Evolutionary conservation across 192 early-diverging fungal species (phyloP), one percentile per base, ranked within the genome.

Genomic region (Podila epicladia): DNA sequence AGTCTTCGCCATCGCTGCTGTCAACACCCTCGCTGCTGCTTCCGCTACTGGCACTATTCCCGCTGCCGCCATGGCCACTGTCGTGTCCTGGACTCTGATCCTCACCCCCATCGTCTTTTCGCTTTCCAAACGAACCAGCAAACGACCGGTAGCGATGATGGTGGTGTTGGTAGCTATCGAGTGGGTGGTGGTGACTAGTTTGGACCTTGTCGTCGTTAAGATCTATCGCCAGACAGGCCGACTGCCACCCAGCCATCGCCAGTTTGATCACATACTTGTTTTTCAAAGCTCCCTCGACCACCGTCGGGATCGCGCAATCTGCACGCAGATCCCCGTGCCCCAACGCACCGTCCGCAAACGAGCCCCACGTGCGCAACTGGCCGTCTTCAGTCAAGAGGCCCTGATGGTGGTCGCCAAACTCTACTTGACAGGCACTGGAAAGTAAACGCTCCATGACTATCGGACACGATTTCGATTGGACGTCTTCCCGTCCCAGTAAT

Each of bases 351-450:
- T 78, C 64, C 6, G 50, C 20, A 12, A 78, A 78, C 1, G 64
- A 28, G n/a, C 75, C 75, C 75, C 75, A 78, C 1, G 75, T 78
- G 3, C 69, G 63, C 3, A 78, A 29, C 9, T 67, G 69, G 2
- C 75, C 75, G 62, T 78, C 75, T 32, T 78, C 75, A 1, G 75
- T 78, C 29, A 78, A 33, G 12, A 78, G 35, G 2, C 75, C 75
- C 33, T 78, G 75, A 33, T 78, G 75, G 31, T 78, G 49, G 24
- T 78, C 75, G 4, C 75, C 75, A 62, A 78, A 78, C 48, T 65
- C 75, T 20, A 78, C 59, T 15, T 78, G 75, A 49, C 31, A 59
- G 1, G 69, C 69, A 33, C 72, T 71, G 20, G 75, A 59, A 29
- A 66, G 50, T 9, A 78, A 64, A 0, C 75, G 41, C 2, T 71